These are phyloP conservation scores for Globisporangium rhizosaccharum DNA, from an alignment of 352 stramenopile species.

Conservation along the genomic window DNA sequence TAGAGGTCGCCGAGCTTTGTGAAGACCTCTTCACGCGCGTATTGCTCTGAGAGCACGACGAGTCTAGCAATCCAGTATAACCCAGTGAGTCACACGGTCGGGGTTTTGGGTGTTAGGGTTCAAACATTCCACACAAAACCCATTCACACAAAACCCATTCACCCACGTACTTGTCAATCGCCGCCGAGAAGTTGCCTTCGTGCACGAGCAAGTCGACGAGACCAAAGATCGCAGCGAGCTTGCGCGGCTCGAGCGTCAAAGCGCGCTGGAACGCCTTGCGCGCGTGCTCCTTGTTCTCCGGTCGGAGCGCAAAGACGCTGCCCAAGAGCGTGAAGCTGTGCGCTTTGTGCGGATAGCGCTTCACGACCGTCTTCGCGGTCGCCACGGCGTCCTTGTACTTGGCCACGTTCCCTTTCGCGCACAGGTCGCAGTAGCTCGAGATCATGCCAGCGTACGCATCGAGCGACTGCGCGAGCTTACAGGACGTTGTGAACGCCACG, in stretches of 20 bases:
- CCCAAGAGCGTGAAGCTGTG: slow-evolving; percentile 70
- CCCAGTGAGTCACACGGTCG: background rate
- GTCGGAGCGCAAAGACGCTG: slow-evolving; percentile 62
- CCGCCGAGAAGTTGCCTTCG: slow-evolving; percentile 41
- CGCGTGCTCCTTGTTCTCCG: slow-evolving; percentile 55
- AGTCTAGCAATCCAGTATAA: slow-evolving; percentile 18
- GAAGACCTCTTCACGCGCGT: slow-evolving; percentile 57
- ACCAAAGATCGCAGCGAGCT: slow-evolving; percentile 58
- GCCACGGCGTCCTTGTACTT: slow-evolving; percentile 73
- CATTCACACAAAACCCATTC: background rate
- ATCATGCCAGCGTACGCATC: slow-evolving; percentile 73
- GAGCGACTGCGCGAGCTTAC: slow-evolving; percentile 50
- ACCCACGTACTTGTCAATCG: slow-evolving; percentile 53
- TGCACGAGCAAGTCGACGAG: slow-evolving; percentile 61
- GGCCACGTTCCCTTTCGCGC: slow-evolving; percentile 39
- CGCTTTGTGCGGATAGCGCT: slow-evolving; percentile 62
- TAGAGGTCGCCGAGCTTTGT: slow-evolving; percentile 73
- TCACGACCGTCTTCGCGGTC: slow-evolving; percentile 60
- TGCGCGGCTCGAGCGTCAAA: slow-evolving; percentile 52
- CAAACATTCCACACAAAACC: slow-evolving; percentile 1
- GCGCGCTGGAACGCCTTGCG: slow-evolving; percentile 55
- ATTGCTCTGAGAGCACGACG: slow-evolving; percentile 37
- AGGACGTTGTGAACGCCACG: slow-evolving; percentile 55
- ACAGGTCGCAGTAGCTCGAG: slow-evolving; percentile 69
- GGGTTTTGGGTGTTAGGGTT: too few species aligned